Conservation (phyloP, 2,329 filamentous ascomycete genomes). For the Curvularia hawaiiensis region DNA sequence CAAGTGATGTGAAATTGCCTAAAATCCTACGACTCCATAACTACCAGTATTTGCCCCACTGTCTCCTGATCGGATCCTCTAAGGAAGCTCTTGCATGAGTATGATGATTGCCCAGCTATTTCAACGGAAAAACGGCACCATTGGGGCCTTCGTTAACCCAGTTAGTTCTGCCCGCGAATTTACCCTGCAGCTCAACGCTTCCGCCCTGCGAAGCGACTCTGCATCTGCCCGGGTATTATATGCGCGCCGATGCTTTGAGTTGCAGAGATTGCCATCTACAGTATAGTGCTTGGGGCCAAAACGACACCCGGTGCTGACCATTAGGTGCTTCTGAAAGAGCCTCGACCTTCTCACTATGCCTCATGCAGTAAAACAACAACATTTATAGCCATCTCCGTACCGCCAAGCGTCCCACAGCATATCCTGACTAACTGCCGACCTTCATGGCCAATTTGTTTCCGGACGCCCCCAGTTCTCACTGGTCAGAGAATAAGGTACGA, state of each 20-base stretch:
- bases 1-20: no score
- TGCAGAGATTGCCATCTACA: background rate
- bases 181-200: constrained; percentile 2
- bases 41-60: no score
- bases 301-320: background rate
- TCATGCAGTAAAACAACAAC: background rate
- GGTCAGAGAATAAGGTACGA: background rate
- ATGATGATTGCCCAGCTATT: background rate
- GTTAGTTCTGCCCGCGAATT: background rate
- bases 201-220: background rate
- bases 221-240: background rate
- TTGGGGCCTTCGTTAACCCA: background rate
- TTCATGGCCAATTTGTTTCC: background rate
- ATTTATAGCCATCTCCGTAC: background rate
- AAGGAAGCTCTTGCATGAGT: background rate
- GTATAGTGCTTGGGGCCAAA: background rate
- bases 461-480: background rate
- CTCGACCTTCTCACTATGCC: background rate
- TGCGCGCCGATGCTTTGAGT: background rate
- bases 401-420: background rate
- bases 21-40: no score
- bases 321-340: background rate
- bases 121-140: background rate
- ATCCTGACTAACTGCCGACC: background rate
- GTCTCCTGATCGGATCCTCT: background rate